Percentiles rank a stretch among this genome's conserved stretches.
phyloP scores from a whole-genome alignment of 345 rosid species.

The Eucalyptus polyanthemos region DNA sequence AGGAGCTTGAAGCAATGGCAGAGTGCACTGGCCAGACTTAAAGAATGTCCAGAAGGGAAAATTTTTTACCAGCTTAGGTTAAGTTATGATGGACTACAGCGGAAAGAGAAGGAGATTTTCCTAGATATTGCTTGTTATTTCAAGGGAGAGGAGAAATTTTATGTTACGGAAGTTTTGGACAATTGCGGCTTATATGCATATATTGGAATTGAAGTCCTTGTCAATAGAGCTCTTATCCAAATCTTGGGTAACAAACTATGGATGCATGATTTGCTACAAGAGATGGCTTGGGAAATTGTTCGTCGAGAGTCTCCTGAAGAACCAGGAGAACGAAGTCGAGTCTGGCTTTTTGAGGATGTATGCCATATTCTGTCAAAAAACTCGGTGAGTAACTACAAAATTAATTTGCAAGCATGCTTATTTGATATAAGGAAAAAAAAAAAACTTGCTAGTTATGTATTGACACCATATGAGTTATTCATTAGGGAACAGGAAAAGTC shows the following conservation, averaged over 20 bases:
- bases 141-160: not conserved
- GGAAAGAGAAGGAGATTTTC: not conserved
- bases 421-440: not conserved
- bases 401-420: too few relatives aligned
- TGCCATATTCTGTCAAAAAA: not conserved
- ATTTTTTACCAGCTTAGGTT: not conserved
- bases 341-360: not conserved
- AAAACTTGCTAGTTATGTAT: not conserved
- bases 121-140: not conserved
- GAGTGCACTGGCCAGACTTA: not conserved
- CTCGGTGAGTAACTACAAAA: not conserved
- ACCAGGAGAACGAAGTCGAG: not conserved
- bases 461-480: not conserved
- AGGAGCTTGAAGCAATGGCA: not conserved
- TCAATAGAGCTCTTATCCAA: not conserved
- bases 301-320: not conserved
- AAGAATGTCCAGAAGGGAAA: not conserved
- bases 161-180: not conserved
- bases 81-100: not conserved
- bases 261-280: not conserved
- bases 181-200: not conserved
- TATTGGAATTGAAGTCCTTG: not conserved
- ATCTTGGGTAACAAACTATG: not conserved
- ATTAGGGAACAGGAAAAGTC: not conserved
- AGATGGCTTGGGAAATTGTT: not conserved